Percentiles rank a stretch among this genome's conserved stretches.
These are phyloP conservation scores for Schwanniomyces pseudopolymorphus DNA, from an alignment of 805 yeast genomes.

Conservation along the genomic window DNA sequence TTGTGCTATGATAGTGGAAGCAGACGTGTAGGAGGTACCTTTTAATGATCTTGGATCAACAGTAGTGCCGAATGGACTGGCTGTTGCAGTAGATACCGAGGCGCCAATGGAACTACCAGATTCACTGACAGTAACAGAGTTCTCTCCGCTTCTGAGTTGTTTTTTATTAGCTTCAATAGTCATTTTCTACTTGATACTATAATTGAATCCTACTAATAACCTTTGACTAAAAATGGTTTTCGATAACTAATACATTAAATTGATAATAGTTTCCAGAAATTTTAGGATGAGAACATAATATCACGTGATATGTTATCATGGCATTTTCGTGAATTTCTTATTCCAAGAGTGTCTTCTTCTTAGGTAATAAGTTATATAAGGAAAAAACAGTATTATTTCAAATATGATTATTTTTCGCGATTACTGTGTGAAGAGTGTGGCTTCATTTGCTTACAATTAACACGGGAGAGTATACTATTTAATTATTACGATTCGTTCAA, in stretches of 20 bases:
- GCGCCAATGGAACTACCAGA: conserved; percentile 1
- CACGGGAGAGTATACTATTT: background rate
- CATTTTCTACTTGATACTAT: background rate
- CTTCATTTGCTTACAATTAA: background rate
- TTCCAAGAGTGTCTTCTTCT: background rate
- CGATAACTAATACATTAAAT: too few species aligned
- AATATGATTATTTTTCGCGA: too few species aligned
- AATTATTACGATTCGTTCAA: background rate
- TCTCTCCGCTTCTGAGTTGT: background rate
- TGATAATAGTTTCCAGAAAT: too few species aligned
- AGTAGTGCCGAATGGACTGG: conserved; percentile 60
- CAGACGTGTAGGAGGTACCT: conserved; percentile 52
- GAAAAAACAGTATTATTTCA: too few species aligned
- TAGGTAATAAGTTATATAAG: background rate
- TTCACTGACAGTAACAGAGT: conserved; percentile 4
- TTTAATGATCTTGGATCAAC: conserved; percentile 53
- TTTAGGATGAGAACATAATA: background rate
- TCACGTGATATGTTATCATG: conserved; percentile 8
- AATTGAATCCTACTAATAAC: background rate
- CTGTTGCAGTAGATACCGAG: conserved; percentile 1
- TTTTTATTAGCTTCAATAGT: conserved; percentile 6
- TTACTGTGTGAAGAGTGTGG: too few species aligned
- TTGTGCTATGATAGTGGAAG: conserved; percentile 53
- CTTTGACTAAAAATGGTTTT: background rate
- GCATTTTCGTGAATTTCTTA: background rate